Evolutionary conservation across 345 rosid species (phyloP), one percentile per base, ranked within the genome.

Genomic region (Eutrema yunnanense): DNA sequence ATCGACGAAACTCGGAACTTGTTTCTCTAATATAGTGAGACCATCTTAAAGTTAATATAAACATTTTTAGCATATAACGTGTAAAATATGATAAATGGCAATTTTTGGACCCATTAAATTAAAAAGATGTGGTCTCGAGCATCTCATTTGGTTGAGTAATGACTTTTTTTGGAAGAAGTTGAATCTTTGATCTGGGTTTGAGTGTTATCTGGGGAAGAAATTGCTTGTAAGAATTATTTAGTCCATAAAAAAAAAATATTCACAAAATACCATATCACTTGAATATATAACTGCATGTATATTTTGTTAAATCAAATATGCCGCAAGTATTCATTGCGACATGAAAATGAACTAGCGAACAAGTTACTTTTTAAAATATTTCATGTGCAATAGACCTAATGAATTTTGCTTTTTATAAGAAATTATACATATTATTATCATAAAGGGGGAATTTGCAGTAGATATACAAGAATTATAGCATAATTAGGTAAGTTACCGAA

Each of bases 111-210:
- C 46, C 38, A 47, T 27, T 16, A 8, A 55, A 11, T 26, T n/a
- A 55, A 64, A 16, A 70, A 49, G 4, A 27, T 59, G 34, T 71
- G 26, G 10, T 71, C 12, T 71, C 33, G 41, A 40, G 8, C 60
- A 71, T 59, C 67, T 60, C 22, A 59, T 71, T 71, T 71, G 33
- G 67, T 60, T 49, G 10, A 7, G 60, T 61, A 50, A 32, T 32
- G 3, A 6, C 34, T 12, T 19, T 32, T 52, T 27, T 7, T 16
- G 2, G 42, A 71, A 49, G 33, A 30, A 29, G 51, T 38, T 38
- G 12, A 38, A 48, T 38, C 22, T 38, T 14, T 71, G 8, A 6
- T 38, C 8, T 10, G 5, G 32, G 34, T 56, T 41, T 41, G 48
- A 32, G 67, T 33, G 32, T 14, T 30, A 44, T 40, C 26, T 9